A percentile compares a stretch with the other conserved stretches of the same genome.
Evolutionary conservation across 257 asterid genomes (phyloP).

Genomic region (Gardenia jasminoides): DNA sequence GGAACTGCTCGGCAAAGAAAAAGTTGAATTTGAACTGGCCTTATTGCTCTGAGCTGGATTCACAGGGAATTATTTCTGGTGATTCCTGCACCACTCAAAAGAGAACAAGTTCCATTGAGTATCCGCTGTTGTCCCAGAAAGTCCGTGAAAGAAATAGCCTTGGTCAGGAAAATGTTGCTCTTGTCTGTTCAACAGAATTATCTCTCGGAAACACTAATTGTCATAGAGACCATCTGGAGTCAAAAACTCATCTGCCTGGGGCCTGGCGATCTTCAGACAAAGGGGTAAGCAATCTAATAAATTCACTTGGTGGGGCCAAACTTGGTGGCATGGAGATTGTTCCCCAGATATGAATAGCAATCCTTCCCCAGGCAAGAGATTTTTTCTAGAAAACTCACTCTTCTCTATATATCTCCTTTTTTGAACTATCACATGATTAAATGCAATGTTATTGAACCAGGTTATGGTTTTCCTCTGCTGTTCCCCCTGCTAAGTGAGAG

Average conservation of each 20-base stretch:
- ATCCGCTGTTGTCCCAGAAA: constrained; percentile 17
- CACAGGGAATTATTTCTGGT: constrained; percentile 24
- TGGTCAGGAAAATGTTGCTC: constrained; percentile 24
- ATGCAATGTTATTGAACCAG: not conserved
- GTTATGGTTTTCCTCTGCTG: constrained; percentile 15
- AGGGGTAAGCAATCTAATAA: constrained; percentile 22
- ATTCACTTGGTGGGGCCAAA: constrained; percentile 25
- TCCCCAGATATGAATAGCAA: constrained; percentile 19
- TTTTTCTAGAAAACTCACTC: constrained; percentile 15
- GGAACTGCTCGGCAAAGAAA: constrained; percentile 70
- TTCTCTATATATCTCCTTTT: constrained; percentile 20
- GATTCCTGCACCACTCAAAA: constrained; percentile 23
- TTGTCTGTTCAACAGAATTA: constrained; percentile 42
- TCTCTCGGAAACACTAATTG: constrained; percentile 34
- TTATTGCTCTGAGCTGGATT: constrained; percentile 26
- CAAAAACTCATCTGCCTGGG: constrained; percentile 27
- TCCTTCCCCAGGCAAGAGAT: constrained; percentile 20
- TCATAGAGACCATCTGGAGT: constrained; percentile 23
- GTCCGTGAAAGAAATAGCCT: constrained; percentile 14
- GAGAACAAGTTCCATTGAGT: constrained; percentile 24
- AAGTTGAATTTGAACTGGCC: constrained; percentile 48
- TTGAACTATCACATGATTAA: constrained; percentile 19
- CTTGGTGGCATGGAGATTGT: constrained; percentile 23
- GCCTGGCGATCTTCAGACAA: constrained; percentile 25
- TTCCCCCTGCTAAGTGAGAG: constrained; percentile 24